Conservation (phyloP, 1,284 basidiomycete species). For the Cutaneotrichosporon spelunceum region DNA sequence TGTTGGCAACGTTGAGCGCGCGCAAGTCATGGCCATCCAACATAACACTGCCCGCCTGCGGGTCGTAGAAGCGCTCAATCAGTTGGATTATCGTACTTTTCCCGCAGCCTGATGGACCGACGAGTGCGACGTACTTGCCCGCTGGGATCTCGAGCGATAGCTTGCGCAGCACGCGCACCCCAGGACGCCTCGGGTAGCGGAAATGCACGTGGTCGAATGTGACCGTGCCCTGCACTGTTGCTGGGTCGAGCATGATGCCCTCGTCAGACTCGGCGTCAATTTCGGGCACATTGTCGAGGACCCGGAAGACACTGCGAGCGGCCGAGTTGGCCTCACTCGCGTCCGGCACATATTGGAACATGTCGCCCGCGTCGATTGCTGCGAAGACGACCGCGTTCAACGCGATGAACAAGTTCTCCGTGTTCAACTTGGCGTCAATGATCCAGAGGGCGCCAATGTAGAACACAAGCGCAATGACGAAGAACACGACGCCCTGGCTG, state of each 20-base stretch:
- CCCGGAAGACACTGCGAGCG: constrained; percentile 68
- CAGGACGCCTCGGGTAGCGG: constrained; percentile 86
- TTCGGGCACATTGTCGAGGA: constrained; percentile 69
- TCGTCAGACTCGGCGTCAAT: constrained; percentile 76
- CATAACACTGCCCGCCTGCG: constrained; percentile 48
- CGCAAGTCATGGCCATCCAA: constrained; percentile 77
- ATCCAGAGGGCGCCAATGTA: constrained; percentile 52
- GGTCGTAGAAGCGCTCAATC: constrained; percentile 58
- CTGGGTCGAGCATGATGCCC: constrained; percentile 59
- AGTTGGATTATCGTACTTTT: constrained; percentile 58
- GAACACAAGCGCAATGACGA: constrained; percentile 73
- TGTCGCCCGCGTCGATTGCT: constrained; percentile 53
- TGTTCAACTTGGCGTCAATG: constrained; percentile 59
- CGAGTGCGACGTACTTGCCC: constrained; percentile 82
- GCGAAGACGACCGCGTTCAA: constrained; percentile 60
- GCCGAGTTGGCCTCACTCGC: constrained; percentile 80
- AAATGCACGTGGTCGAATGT: constrained; percentile 80
- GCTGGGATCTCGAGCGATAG: constrained; percentile 75
- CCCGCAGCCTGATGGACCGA: constrained; percentile 76
- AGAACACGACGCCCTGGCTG: constrained; percentile 76
- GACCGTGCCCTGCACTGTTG: constrained; percentile 65
- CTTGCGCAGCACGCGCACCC: constrained; percentile 78
- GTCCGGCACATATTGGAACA: constrained; percentile 91
- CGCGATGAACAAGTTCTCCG: constrained; percentile 74
- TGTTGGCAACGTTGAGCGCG: constrained; percentile 75